Evolutionary conservation across 164 flowering plant genomes (phyloP), one percentile per base, ranked within the genome.

Genomic region (Sedum album): DNA sequence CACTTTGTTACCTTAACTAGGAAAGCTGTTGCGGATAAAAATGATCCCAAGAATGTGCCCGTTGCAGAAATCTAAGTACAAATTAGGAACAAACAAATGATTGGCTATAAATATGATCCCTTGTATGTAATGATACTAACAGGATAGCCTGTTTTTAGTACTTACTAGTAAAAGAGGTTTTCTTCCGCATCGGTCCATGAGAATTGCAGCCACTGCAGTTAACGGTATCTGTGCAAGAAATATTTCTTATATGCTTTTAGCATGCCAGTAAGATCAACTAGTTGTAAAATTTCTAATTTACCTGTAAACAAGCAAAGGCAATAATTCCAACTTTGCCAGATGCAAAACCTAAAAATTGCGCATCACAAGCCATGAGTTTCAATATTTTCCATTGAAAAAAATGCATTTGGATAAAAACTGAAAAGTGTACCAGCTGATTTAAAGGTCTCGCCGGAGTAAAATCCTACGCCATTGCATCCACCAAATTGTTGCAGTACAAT

Each of bases 401-500:
- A 25, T 23, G 30, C 31, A 11, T 55, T 9, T 13, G 7, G 61
- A 55, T 6, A 13, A 20, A 7, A 9, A 55, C 31, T 23, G 30
- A 25, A 55, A 55, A 55, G 13, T 55, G 14, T 63, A 63, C 66
- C 66, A 17, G 41, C 41, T 63, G 66, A 31, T 63, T 63, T 36
- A 63, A 63, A 63, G 33, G 41, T 63, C 41, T 63, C 66, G n/a
- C 39, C 41, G 21, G 66, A 31, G 41, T 63, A 63, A n/a, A 63
- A 63, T 18, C 66, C 38, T 4, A 63, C 66, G 23, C 66, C 66
- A 14, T 63, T 63, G 41, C 38, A 31, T n/a, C 66, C 66, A 18
- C 66, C 66, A 31, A 63, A 63, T 31, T 63, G 66, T 31, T 63
- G 66, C 5, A 63, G 66, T 31, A 31, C 66, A 31, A 63, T 63